Evolutionary conservation across 1,139 yeast genomes (phyloP), one percentile per base, ranked within the genome.

Genomic region (Candida mesenterica): DNA sequence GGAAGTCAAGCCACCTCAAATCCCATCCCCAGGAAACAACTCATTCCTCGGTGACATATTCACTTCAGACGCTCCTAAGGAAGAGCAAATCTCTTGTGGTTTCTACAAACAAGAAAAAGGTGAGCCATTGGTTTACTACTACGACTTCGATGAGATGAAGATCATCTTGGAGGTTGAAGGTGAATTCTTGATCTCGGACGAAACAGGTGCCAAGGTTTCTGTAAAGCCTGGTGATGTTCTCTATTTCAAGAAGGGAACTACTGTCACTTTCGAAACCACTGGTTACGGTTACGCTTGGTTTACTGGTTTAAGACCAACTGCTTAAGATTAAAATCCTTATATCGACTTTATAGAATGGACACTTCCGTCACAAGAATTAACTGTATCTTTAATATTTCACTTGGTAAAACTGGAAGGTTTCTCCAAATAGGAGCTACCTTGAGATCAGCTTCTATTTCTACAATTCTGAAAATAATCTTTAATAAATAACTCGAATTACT

Each of bases 121-220:
- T 40, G 80, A 77, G 53, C 75, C 82, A 33, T 72, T 81, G 52
- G 84, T 75, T 17, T 81, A 79, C 69, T 61, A 66, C 38, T 81
- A 81, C 60, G 64, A 64, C 52, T 81, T 79, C 58, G 87, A 81
- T 53, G 88, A 81, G 63, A 79, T 78, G 83, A 81, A 81, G 62
- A 68, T 81, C 49, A 71, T 79, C 53, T 63, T 80, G 46, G 84
- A 79, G 53, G 79, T 75, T 39, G 78, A 71, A 53, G 87, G 87
- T 43, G 79, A 76, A 51, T 77, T 76, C 66, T 65, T 65, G 38
- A 67, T 81, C 46, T 53, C 76, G 35, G 88, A 81, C 49, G 86
- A 78, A 59, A 68, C 77, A 33, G 86, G 86, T 12, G 64, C 65
- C 53, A 70, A 71, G 44, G 80, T 75, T 33, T 65, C 64, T 38